Evolutionary conservation across 192 early-diverging fungal species (phyloP).

Genomic region (Umbelopsis ramanniana): DNA sequence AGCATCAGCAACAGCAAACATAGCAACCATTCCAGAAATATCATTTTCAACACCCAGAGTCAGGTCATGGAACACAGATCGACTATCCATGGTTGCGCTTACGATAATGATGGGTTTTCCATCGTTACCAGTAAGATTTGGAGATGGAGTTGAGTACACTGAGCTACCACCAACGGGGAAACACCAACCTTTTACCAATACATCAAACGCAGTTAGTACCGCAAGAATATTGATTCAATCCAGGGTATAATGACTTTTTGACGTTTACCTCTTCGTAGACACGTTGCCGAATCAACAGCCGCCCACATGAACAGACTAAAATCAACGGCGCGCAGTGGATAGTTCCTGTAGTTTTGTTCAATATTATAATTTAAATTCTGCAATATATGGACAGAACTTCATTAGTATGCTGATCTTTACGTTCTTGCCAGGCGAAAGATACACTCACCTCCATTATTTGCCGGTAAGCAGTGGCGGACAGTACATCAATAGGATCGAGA

Average conservation of each 20-base stretch:
- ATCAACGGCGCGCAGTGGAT: slow-evolving; percentile 72
- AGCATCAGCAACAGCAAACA: slow-evolving; percentile 73
- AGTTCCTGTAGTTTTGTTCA: slow-evolving; percentile 49
- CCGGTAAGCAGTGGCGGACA: slow-evolving; percentile 41
- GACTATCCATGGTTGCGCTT: slow-evolving; percentile 64
- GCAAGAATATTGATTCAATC: too few relatives aligned
- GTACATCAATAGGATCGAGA: slow-evolving; percentile 41
- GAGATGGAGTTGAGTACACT: slow-evolving; percentile 70
- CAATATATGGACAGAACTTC: background rate
- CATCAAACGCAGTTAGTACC: too few relatives aligned
- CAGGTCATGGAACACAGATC: slow-evolving; percentile 69
- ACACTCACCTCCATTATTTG: slow-evolving; percentile 38
- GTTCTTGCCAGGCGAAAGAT: background rate
- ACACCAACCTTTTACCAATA: slow-evolving; percentile 56
- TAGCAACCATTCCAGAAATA: slow-evolving; percentile 63
- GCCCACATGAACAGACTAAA: slow-evolving; percentile 76
- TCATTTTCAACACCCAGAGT: slow-evolving; percentile 58
- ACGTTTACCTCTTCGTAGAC: slow-evolving; percentile 65
- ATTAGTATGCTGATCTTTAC: background rate
- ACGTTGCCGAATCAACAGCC: slow-evolving; percentile 66
- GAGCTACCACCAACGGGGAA: slow-evolving; percentile 67
- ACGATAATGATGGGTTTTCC: slow-evolving; percentile 72
- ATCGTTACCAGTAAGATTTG: slow-evolving; percentile 54
- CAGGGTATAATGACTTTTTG: background rate
- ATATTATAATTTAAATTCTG: slow-evolving; percentile 55